Conservation (phyloP, 176 grass and related monocot species). For the Eleusine coracana region DNA sequence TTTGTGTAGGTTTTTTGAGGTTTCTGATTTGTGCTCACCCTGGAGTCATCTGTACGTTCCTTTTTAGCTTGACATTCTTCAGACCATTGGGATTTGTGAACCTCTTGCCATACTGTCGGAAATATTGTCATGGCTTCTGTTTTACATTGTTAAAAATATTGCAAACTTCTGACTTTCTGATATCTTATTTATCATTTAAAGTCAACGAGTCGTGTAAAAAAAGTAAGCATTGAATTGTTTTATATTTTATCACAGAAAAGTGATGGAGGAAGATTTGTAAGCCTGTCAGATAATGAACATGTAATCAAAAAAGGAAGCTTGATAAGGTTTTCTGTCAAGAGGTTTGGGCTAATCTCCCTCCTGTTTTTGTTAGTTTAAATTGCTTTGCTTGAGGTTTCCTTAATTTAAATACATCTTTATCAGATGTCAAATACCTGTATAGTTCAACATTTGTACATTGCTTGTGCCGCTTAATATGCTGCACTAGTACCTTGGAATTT, state of each 20-base stretch:
- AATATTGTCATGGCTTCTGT: background rate
- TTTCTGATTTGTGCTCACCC: background rate
- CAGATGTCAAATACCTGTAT: constrained; percentile 19
- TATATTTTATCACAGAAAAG: constrained; percentile 50
- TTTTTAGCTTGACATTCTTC: background rate
- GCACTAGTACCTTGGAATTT: background rate
- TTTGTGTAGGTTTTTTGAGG: background rate
- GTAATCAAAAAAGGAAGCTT: constrained; percentile 73
- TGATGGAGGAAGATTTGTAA: constrained; percentile 61
- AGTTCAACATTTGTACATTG: constrained; percentile 6
- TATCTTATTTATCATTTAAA: constrained; percentile 22
- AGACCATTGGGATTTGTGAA: background rate
- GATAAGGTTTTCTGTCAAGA: constrained; percentile 87
- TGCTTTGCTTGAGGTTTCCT: background rate
- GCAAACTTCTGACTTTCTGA: background rate
- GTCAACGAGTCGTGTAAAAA: background rate
- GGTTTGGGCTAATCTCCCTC: constrained; percentile 51
- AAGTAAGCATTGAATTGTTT: background rate
- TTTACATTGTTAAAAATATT: background rate
- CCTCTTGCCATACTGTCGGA: background rate
- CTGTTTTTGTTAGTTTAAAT: constrained; percentile 32
- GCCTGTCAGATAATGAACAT: constrained; percentile 56
- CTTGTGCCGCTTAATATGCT: background rate
- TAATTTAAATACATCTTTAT: background rate
- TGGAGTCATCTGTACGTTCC: background rate